These are phyloP conservation scores for Iberis amara DNA, from an alignment of 441 rosid species.

Conservation along the genomic window DNA sequence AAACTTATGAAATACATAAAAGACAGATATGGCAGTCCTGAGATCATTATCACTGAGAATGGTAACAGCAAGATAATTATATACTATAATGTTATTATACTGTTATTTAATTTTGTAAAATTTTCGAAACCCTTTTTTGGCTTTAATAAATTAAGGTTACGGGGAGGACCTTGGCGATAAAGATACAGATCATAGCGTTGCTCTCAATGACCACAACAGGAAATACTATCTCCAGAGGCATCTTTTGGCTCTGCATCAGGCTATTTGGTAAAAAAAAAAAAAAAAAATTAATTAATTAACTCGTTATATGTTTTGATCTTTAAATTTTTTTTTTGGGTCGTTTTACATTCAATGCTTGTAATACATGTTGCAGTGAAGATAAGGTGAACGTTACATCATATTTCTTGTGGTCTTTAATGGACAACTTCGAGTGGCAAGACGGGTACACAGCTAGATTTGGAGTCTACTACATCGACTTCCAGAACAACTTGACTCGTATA, in stretches of 20 bases:
- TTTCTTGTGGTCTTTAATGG: slow-evolving; percentile 30
- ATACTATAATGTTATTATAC: neutral
- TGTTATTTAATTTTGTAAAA: too few relatives aligned
- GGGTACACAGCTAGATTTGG: slow-evolving; percentile 32
- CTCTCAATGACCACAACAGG: slow-evolving; percentile 26
- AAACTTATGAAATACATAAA: slow-evolving; percentile 33
- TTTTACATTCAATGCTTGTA: too few relatives aligned
- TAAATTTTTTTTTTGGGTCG: too few relatives aligned
- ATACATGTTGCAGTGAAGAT: slow-evolving; percentile 22
- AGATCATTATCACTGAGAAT: slow-evolving; percentile 41
- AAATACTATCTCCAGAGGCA: slow-evolving; percentile 29
- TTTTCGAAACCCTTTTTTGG: too few relatives aligned
- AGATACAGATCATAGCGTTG: slow-evolving; percentile 23
- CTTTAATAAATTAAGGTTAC: slow-evolving; percentile 24
- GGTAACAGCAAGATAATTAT: slow-evolving; percentile 29
- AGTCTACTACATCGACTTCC: slow-evolving; percentile 25
- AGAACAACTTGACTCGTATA: slow-evolving; percentile 26
- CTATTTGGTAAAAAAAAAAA: slow-evolving; percentile 21
- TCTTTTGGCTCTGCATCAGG: slow-evolving; percentile 27
- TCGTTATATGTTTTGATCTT: too few relatives aligned
- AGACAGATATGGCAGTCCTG: slow-evolving; percentile 30
- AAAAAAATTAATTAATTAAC: too few relatives aligned
- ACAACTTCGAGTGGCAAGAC: slow-evolving; percentile 4
- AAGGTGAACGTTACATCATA: slow-evolving; percentile 24
- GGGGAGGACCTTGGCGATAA: slow-evolving; percentile 32